A percentile compares a stretch with the other conserved stretches of the same genome.
These are phyloP conservation scores for Cercospora zeina DNA, from an alignment of 2,329 filamentous ascomycete genomes.

Conservation along the genomic window DNA sequence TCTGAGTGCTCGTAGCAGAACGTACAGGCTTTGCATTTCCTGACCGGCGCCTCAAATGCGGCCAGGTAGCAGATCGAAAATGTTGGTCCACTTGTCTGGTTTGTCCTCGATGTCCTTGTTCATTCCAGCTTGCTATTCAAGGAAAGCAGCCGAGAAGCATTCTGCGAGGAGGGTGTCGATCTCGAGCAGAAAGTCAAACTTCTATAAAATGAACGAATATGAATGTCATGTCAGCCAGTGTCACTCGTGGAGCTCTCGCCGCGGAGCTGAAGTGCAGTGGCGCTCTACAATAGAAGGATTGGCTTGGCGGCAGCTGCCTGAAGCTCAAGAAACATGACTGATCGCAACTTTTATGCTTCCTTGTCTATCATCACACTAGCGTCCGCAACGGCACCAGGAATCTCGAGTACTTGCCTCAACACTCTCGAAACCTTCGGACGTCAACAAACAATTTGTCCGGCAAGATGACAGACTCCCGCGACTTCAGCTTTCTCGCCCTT, in stretches of 20 bases:
- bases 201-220: no score
- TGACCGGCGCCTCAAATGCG: neutral
- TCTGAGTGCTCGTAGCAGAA: neutral
- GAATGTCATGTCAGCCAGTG: neutral
- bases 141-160: no score
- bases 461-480: neutral
- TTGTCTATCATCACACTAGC: neutral
- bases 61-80: conserved; percentile 1
- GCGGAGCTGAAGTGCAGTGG: neutral
- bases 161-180: no score
- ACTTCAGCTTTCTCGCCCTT: neutral
- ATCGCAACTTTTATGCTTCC: no score
- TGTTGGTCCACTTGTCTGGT: conserved; percentile 9
- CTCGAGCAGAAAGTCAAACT: no score
- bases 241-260: no score
- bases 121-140: conserved; percentile 8
- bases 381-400: neutral
- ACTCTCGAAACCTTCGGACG: conserved; percentile 8
- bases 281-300: conserved; percentile 7
- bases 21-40: neutral
- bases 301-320: conserved; percentile 3
- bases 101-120: conserved; percentile 2
- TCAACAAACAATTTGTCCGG: neutral
- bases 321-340: neutral
- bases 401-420: neutral